A percentile compares a stretch with the other conserved stretches of the same genome.
Conservation (phyloP, 2,329 filamentous ascomycete genomes). For the Monilinia vaccinii-corymbosi region DNA sequence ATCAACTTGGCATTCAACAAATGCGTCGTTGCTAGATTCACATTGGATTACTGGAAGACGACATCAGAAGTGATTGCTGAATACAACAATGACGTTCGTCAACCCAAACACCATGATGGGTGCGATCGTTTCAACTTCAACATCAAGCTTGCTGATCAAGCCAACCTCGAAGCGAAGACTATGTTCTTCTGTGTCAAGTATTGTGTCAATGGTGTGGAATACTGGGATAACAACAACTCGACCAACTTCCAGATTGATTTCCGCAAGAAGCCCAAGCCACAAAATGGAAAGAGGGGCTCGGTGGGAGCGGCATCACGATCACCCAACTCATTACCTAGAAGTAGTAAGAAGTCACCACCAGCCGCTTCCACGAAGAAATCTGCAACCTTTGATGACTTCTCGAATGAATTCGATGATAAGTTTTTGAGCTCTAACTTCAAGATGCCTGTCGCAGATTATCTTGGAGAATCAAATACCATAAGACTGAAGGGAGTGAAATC, state of each 20-base stretch:
- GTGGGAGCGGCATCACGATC: conserved; percentile 43
- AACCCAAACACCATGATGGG: conserved; percentile 53
- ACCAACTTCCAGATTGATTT: conserved; percentile 95
- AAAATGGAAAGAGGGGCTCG: conserved; percentile 46
- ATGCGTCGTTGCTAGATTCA: conserved; percentile 83
- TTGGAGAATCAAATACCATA: conserved; percentile 49
- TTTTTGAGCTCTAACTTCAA: conserved; percentile 44
- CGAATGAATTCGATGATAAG: conserved; percentile 38
- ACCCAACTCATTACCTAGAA: conserved; percentile 53
- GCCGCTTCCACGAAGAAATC: conserved; percentile 39
- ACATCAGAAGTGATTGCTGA: conserved; percentile 91
- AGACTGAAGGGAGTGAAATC: conserved; percentile 65
- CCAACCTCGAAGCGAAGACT: conserved; percentile 86
- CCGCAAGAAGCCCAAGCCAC: conserved; percentile 62
- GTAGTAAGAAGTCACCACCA: conserved; percentile 46
- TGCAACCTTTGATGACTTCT: conserved; percentile 59
- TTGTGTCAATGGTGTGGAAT: conserved; percentile 71
- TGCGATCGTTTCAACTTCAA: conserved; percentile 89
- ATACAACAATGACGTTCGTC: conserved; percentile 69
- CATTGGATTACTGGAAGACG: conserved; percentile 97
- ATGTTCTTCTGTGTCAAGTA: conserved; percentile 90
- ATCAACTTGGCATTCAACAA: conserved; percentile 89
- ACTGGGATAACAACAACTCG: conserved; percentile 87
- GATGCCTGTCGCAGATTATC: conserved; percentile 50
- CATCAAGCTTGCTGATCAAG: conserved; percentile 85